Percentiles rank a stretch among this genome's conserved stretches.
Conservation (phyloP, 345 rosid genomes). For the Atalantia buxifolia region DNA sequence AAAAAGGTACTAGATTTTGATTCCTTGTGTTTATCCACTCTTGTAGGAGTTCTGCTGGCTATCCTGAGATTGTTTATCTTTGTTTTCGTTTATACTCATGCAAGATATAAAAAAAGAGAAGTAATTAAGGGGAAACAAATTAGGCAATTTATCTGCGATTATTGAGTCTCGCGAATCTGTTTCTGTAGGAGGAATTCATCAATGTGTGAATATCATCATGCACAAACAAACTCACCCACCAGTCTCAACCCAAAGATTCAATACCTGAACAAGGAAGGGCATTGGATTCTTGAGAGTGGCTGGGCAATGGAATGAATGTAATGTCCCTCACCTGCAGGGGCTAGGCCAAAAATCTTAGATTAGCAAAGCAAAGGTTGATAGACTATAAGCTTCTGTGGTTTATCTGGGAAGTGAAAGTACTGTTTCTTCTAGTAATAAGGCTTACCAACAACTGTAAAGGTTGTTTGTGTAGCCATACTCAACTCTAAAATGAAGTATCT, state of each 20-base stretch:
- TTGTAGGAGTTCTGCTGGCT: not conserved
- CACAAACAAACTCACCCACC: not conserved
- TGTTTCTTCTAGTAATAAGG: not conserved
- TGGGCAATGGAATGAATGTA: not conserved
- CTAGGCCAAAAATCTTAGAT: not conserved
- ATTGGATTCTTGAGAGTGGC: slow-evolving; percentile 1
- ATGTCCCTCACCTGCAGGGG: not conserved
- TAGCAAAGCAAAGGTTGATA: not conserved
- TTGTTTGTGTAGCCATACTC: not conserved
- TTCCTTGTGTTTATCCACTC: not conserved
- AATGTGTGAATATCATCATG: not conserved
- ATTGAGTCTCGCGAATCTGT: not conserved
- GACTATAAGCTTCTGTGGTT: not conserved
- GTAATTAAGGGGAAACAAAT: not conserved
- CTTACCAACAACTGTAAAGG: not conserved
- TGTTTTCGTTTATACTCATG: not conserved
- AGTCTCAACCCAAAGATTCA: slow-evolving; percentile 5
- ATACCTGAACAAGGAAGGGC: not conserved
- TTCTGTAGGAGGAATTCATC: slow-evolving; percentile 6
- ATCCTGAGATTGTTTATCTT: not conserved
- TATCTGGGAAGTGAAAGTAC: not conserved
- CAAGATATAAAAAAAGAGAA: not conserved
- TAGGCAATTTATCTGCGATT: not conserved
- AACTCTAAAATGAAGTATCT: not conserved
- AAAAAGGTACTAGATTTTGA: slow-evolving; percentile 8